Percentiles rank a stretch among this genome's conserved stretches.
Evolutionary conservation across 805 yeast species (phyloP).

Genomic region (Pichia heedii): DNA sequence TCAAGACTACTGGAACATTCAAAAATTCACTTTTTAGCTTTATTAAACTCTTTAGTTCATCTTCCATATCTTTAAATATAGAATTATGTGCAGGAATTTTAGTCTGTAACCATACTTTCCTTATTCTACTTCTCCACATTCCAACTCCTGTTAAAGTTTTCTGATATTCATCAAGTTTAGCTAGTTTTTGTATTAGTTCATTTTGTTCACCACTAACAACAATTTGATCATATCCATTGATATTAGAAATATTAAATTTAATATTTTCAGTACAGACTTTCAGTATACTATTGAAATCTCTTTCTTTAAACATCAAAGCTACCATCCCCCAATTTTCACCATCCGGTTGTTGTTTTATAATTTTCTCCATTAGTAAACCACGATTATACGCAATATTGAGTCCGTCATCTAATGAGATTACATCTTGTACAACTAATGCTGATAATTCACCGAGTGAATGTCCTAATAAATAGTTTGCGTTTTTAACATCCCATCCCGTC

Average conservation of each 20-base stretch:
- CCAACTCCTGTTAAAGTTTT: slow-evolving; percentile 10
- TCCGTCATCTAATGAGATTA: slow-evolving; percentile 19
- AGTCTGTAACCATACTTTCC: slow-evolving; percentile 23
- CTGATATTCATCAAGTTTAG: slow-evolving; percentile 9
- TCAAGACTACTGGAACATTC: slow-evolving; percentile 22
- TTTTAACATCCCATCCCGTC: slow-evolving; percentile 13
- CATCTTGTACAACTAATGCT: slow-evolving; percentile 21
- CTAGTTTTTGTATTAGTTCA: slow-evolving; percentile 12
- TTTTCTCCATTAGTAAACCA: slow-evolving; percentile 27
- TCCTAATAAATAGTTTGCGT: slow-evolving; percentile 23
- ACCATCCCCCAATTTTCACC: slow-evolving; percentile 28
- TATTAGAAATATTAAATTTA: slow-evolving; percentile 22
- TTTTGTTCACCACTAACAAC: slow-evolving; percentile 24
- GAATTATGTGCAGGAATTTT: slow-evolving; percentile 29
- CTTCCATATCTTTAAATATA: slow-evolving; percentile 21
- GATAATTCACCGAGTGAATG: slow-evolving; percentile 31
- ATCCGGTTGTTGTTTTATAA: slow-evolving; percentile 6
- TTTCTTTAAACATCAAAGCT: slow-evolving; percentile 24
- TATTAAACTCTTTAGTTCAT: slow-evolving; percentile 15
- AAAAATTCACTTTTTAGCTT: slow-evolving; percentile 8
- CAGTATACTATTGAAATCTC: slow-evolving; percentile 14
- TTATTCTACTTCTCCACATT: slow-evolving; percentile 20
- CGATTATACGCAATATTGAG: slow-evolving; percentile 20
- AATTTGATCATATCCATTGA: slow-evolving; percentile 27
- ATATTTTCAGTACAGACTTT: slow-evolving; percentile 11